phyloP scores from a whole-genome alignment of 176 grass and related monocot genomes.

The Oryza rufipogon region DNA sequence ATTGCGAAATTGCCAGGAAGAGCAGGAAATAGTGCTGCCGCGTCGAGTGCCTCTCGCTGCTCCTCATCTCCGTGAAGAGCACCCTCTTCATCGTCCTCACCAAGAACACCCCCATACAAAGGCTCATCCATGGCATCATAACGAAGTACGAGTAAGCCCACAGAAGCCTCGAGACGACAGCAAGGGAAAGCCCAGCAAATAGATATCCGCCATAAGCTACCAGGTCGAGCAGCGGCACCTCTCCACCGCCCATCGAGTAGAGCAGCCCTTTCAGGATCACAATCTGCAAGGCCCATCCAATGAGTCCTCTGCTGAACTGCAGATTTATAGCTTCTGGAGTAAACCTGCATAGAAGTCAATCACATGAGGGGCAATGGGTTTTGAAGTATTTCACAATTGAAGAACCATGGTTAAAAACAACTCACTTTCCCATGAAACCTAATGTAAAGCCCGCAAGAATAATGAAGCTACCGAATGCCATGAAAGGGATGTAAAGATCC shows the following conservation, averaged over 20 bases:
- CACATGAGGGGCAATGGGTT: background rate
- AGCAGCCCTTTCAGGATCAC: slow-evolving; percentile 68
- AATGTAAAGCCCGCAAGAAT: slow-evolving; percentile 74
- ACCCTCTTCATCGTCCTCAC: slow-evolving; percentile 91
- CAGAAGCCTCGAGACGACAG: slow-evolving; percentile 52
- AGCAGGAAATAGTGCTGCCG: slow-evolving; percentile 82
- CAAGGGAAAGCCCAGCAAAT: slow-evolving; percentile 62
- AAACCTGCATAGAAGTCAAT: slow-evolving; percentile 49
- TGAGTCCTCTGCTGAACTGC: slow-evolving; percentile 70
- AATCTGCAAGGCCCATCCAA: slow-evolving; percentile 79
- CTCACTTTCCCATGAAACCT: slow-evolving; percentile 89
- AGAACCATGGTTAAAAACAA: background rate
- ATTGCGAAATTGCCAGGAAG: slow-evolving; percentile 76
- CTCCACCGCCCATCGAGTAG: slow-evolving; percentile 71
- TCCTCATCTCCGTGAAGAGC: slow-evolving; percentile 65
- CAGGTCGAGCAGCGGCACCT: slow-evolving; percentile 82
- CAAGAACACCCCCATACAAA: slow-evolving; percentile 87
- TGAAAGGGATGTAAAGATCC: slow-evolving; percentile 94
- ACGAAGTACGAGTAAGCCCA: slow-evolving; percentile 73
- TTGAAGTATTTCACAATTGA: background rate
- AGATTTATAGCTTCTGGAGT: slow-evolving; percentile 84
- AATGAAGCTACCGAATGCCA: slow-evolving; percentile 91
- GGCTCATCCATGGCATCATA: slow-evolving; percentile 79
- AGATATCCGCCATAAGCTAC: slow-evolving; percentile 79
- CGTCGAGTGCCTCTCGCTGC: slow-evolving; percentile 66